Evolutionary conservation across 176 grass and related monocot genomes (phyloP), one percentile per base, ranked within the genome.

Genomic region (Hordeum vulgare): DNA sequence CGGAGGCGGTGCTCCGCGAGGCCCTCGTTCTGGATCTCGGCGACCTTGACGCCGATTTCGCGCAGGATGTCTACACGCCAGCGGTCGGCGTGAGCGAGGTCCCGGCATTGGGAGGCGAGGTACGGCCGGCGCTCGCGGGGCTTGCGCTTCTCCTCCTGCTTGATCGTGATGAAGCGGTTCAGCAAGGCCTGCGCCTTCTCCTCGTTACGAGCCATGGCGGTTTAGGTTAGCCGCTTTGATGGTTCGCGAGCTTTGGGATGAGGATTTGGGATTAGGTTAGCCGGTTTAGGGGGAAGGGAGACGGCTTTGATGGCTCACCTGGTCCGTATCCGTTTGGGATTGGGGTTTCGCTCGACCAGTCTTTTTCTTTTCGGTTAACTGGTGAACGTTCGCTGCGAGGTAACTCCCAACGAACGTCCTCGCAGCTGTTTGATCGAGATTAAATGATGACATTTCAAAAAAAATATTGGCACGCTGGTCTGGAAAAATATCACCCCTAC

Each of bases 111-210:
- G 37, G 93, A 88, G 44, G 96, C 96, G 61, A 98, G 89, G 93
- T 83, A 98, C 5, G 96, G 96, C 36, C 93, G 91, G n/a, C 96
- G 93, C 85, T 98, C 96, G 51, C 90, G 89, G 36, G 96, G 96
- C 83, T 98, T 98, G 33, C 93, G 87, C 91, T 92, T 98, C 87
- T 98, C 96, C 73, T 98, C 96, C 85, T 91, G 89, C 91, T 95
- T 98, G 93, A 95, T 98, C 82, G 91, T 86, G 87, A 95, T 91
- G 89, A 91, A 98, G 74, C 91, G 87, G 65, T 98, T 98, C 23
- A 98, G 89, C 96, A 98, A 94, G 7, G 93, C 93, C 87, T 98
- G 89, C 44, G 89, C 91, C 67, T 98, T 98, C 93, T 98, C 96
- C 83, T 98, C 91, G 79, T 98, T 98, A 9, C 96, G 89, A 84